Conservation (phyloP, 148 eudicot genomes). For the Fallopia convolvulus region DNA sequence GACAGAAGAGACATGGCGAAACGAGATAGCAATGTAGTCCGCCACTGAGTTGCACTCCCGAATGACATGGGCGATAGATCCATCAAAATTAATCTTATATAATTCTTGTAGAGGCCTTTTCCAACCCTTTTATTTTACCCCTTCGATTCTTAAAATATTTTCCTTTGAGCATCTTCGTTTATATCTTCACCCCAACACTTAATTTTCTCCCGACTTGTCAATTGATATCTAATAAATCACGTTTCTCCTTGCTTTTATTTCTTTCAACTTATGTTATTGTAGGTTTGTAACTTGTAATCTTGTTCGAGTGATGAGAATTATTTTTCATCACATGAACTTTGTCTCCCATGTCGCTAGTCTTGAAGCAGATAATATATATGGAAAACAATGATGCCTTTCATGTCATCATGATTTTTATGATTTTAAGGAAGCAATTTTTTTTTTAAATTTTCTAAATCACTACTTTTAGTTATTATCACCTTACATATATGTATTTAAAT, state of each 20-base stretch:
- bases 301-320: background rate
- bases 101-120: too few relatives aligned
- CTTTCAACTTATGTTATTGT: background rate
- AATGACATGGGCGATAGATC: too few relatives aligned
- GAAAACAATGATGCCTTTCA: background rate
- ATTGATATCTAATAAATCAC: too few relatives aligned
- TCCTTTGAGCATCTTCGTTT: too few relatives aligned
- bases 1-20: too few relatives aligned
- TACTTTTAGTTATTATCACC: background rate
- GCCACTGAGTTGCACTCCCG: too few relatives aligned
- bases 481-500: background rate
- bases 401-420: background rate
- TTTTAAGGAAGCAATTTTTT: background rate
- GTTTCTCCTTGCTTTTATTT: background rate
- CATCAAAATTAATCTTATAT: too few relatives aligned
- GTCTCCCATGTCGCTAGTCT: background rate
- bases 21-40: too few relatives aligned
- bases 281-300: slow-evolving; percentile 6
- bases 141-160: too few relatives aligned
- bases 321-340: background rate
- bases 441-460: background rate
- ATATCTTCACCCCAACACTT: too few relatives aligned
- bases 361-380: background rate
- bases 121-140: too few relatives aligned
- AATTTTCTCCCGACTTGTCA: too few relatives aligned